A percentile compares a stretch with the other conserved stretches of the same genome.
These are phyloP conservation scores for Fusarium sp. DNA, from an alignment of 2,329 filamentous ascomycete species.

Conservation along the genomic window DNA sequence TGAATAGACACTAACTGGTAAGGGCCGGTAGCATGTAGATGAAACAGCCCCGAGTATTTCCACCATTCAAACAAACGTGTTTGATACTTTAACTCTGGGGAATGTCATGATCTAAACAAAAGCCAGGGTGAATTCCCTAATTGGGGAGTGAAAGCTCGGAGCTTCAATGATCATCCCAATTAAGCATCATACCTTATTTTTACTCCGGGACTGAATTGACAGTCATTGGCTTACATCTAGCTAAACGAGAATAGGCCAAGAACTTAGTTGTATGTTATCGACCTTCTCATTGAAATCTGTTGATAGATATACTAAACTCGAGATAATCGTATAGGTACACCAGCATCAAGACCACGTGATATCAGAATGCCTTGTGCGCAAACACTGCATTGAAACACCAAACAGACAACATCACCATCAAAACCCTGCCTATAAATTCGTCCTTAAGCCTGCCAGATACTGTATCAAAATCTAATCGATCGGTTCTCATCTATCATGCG, in stretches of 20 bases:
- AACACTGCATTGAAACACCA: not conserved
- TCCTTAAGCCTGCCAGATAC: not conserved
- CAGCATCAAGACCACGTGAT: not conserved
- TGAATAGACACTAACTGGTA: not conserved
- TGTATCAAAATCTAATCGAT: not conserved
- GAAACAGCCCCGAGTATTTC: conserved; percentile 29
- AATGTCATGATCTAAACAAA: conserved; percentile 3
- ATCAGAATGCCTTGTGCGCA: not conserved
- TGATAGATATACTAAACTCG: not conserved
- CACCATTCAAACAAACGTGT: conserved; percentile 35
- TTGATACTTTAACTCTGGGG: conserved; percentile 11
- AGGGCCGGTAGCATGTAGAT: conserved; percentile 14
- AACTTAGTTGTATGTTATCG: not conserved
- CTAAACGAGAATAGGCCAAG: not conserved
- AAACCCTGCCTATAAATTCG: not conserved
- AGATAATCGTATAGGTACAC: not conserved
- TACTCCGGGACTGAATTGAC: not conserved
- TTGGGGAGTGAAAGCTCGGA: conserved; percentile 18
- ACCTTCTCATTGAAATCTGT: not conserved
- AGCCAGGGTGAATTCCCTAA: conserved; percentile 16
- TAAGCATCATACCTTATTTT: conserved; percentile 10
- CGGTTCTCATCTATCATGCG: not conserved
- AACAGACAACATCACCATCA: not conserved
- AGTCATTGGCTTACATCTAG: not conserved
- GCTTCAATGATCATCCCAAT: conserved; percentile 25